Conservation (phyloP, 306 rosid species). For the Cicer pinnatifidum region DNA sequence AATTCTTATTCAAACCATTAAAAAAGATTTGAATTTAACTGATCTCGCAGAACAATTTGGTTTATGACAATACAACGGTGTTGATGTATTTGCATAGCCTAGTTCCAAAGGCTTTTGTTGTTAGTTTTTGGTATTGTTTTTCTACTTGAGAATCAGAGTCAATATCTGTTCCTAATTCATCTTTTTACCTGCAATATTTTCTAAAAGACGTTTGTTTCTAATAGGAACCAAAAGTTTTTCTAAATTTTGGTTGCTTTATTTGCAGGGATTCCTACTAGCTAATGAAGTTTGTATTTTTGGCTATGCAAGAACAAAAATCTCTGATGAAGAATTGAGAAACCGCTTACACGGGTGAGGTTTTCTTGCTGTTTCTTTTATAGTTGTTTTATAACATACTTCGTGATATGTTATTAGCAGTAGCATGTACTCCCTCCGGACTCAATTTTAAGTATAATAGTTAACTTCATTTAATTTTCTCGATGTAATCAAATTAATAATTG, state of each 20-base stretch:
- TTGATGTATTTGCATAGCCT: background rate
- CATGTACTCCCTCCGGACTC: background rate
- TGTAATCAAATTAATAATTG: too few species aligned
- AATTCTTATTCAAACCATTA: conserved; percentile 13
- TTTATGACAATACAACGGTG: background rate
- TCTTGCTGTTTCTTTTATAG: conserved; percentile 20
- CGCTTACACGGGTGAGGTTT: conserved; percentile 77
- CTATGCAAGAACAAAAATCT: conserved; percentile 88
- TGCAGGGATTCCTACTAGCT: conserved; percentile 76
- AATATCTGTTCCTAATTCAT: conserved; percentile 1
- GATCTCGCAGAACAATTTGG: background rate
- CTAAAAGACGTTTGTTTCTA: background rate
- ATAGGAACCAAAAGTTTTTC: conserved; percentile 6
- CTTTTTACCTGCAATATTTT: conserved; percentile 9
- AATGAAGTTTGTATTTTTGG: conserved; percentile 91
- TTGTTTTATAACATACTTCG: conserved; percentile 15
- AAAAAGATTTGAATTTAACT: background rate
- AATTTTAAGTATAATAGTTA: too few species aligned
- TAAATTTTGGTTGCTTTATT: conserved; percentile 39
- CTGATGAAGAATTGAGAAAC: conserved; percentile 77
- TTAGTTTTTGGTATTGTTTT: conserved; percentile 12
- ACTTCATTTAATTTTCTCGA: too few species aligned
- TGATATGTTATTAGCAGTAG: conserved; percentile 16
- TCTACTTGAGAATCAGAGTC: background rate
- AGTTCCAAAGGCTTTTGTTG: background rate